Base-by-base conservation (phyloP, 495 filamentous ascomycete genomes). In the Penicillium alfredii region DNA sequence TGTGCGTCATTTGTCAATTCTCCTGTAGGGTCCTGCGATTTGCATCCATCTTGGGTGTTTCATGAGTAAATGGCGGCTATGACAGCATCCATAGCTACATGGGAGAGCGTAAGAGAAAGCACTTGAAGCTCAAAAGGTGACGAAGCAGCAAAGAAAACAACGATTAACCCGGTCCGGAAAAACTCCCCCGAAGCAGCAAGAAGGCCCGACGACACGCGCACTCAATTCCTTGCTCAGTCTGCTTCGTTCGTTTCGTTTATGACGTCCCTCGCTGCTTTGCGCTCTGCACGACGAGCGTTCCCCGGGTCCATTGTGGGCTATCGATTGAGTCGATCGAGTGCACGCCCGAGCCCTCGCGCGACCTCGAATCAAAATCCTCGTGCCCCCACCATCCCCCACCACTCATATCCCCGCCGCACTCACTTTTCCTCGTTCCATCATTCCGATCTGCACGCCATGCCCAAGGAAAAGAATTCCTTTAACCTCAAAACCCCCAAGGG, bases 401-500 rank as follows among this genome's bases (percentile, higher is more conserved):
- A 62, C 29, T 30, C 43, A 53, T 48, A 42, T 35, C 53, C 42
- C 49, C 55, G 45, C 55, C 53, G 55, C 54, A 45, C 46, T 54
- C 51, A 47, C 40, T 49, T 50, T 48, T 51, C 49, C 33, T 54
- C 59, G 36, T 51, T 40, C 34, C 32, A 28, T 51, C 42, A 27
- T 37, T 40, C 43, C 43, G 22, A 26, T 23, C 8, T 42, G 38
- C 38, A 41, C 47, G 57, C 47, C 37, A 61, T 61, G 58, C 42
- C 43, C 27, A 67, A 67, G 49, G 59, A 60, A 8, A 59, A 57
- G 39, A 55, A 49, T 30, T 15, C 51, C 6, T 69, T 66, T 45
- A 61, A 62, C 47, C 58, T 70, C 37, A 72, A 71, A 45, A 70
- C 63, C 41, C 66, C 68, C 32, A 72, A 73, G 58, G 69, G 66